A percentile compares a stretch with the other conserved stretches of the same genome.
These are phyloP conservation scores for Ophiocytium majus DNA, from an alignment of 352 stramenopile species.

Conservation along the genomic window DNA sequence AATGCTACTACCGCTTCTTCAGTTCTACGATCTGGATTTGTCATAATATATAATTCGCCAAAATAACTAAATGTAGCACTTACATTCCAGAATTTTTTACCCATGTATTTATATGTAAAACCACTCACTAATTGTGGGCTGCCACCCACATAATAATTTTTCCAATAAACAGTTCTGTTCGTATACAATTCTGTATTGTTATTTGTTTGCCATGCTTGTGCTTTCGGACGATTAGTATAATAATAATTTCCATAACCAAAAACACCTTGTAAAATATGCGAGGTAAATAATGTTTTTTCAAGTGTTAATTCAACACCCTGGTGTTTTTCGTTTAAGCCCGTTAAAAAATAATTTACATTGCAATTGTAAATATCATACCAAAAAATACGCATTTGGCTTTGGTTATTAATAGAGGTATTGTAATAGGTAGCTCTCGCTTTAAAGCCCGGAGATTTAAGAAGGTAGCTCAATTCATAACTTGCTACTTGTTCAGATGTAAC, in stretches of 20 bases:
- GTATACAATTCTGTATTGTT: conserved; percentile 7
- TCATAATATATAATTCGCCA: neutral
- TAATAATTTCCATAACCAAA: neutral
- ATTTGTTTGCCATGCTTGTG: neutral
- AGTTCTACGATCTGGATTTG: conserved; percentile 16
- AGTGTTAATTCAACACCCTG: neutral
- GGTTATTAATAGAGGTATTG: neutral
- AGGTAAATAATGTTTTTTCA: conserved; percentile 3
- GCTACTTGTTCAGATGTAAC: neutral
- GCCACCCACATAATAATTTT: neutral
- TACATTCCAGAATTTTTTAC: conserved; percentile 18
- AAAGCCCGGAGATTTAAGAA: neutral
- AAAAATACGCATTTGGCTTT: neutral
- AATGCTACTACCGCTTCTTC: neutral
- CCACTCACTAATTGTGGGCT: neutral
- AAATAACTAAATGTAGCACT: neutral
- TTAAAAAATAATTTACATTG: conserved; percentile 10
- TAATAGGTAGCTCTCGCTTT: conserved; percentile 15
- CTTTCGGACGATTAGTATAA: conserved; percentile 2
- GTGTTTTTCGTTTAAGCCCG: neutral
- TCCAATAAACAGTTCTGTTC: neutral
- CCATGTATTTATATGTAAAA: neutral
- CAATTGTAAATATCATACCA: neutral
- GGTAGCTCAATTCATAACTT: neutral
- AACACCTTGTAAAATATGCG: conserved; percentile 7